Evolutionary conservation across 768 basidiomycete genomes (phyloP), one percentile per base, ranked within the genome.

Genomic region (Neoboletus subvelutipes): DNA sequence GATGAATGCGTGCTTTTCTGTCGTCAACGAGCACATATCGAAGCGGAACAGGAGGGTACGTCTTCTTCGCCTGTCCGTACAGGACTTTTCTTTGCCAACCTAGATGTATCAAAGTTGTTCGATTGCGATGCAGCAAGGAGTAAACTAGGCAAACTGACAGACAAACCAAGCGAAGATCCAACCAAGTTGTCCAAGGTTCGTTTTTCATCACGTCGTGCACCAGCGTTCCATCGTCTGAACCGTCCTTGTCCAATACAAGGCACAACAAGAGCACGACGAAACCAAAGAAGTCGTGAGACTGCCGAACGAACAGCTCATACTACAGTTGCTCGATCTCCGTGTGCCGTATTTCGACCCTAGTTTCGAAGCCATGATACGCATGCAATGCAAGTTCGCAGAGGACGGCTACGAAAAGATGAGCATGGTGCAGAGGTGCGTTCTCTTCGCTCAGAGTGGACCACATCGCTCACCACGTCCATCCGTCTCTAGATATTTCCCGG

Each of bases 301-400:
- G 67, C 80, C 98, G 62, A 98, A 99, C 70, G 86, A 90, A 40
- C 94, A 98, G 65, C 85, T 98, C 66, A 88, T 96, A 17, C 97
- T 97, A 0, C 87, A 95, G 63, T 77, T 99, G 41, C 83, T 98
- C 50, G 95, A 98, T 67, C 84, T 98, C 20, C 91, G 97, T 37
- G 90, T 99, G 26, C 97, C 97, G 0, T 99, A 92, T 80, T 95
- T 98, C 61, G 97, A 98, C 72, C 97, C 97, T 5, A 94, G 91
- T 63, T 98, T 98, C 70, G 97, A 98, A 75, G 92, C 96, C 46
- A 98, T 98, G 96, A 94, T 94, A 61, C 84, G 97, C 31, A 92
- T 97, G 85, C 97, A 99, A 68, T 85, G 91, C 68, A 94, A 95
- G 68, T 98, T 98, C 69, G 95, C 96, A 0, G 93, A 98, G 72